phyloP scores from a whole-genome alignment of 306 rosid genomes.

The peach (Prunus persica) region DNA sequence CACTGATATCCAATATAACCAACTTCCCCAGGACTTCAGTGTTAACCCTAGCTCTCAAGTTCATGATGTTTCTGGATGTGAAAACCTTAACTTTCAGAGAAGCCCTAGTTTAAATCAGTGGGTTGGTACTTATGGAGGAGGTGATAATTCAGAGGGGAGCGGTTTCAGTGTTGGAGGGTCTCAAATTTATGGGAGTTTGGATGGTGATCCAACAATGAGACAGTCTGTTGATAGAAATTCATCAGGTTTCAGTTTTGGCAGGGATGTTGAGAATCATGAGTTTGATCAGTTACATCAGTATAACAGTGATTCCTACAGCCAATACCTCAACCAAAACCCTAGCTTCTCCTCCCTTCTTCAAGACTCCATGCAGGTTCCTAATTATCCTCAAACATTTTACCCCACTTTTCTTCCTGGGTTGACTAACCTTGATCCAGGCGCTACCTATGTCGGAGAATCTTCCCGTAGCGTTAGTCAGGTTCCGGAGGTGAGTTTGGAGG shows the following conservation, averaged over 20 bases:
- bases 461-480: neutral
- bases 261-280: neutral
- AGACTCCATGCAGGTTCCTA: neutral
- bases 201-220: neutral
- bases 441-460: neutral
- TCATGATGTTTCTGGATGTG: too few relatives aligned
- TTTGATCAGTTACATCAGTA: neutral
- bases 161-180: neutral
- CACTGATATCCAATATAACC: neutral
- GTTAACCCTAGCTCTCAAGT: slow-evolving; percentile 3
- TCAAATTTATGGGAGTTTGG: neutral
- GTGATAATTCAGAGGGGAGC: neutral
- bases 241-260: too few relatives aligned
- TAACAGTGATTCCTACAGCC: neutral
- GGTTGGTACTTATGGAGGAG: neutral
- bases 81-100: neutral
- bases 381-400: neutral
- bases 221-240: too few relatives aligned
- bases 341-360: neutral
- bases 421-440: neutral
- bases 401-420: neutral
- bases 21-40: neutral
- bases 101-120: neutral
- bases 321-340: neutral
- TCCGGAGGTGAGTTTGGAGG: neutral